Evolutionary conservation across 192 early-diverging fungal genomes (phyloP).

Genomic region (Spizellomyces punctatus): DNA sequence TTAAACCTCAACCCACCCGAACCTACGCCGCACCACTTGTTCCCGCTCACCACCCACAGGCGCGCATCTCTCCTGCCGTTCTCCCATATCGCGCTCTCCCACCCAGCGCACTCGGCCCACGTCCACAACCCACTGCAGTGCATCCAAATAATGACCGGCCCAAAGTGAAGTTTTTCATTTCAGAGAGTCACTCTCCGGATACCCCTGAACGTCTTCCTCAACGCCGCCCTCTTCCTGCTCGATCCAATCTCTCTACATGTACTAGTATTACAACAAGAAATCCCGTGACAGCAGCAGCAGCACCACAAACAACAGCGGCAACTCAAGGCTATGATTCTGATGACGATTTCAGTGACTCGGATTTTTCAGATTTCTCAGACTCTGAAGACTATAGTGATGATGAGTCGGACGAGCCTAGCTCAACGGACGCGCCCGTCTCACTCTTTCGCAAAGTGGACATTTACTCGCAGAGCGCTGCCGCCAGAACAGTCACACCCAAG

Average conservation of each 20-base stretch:
- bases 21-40: conserved; percentile 20
- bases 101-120: background rate
- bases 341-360: conserved; percentile 16
- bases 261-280: background rate
- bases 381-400: conserved; percentile 8
- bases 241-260: background rate
- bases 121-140: background rate
- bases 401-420: background rate
- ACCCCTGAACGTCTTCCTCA: conserved; percentile 12
- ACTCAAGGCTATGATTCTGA: conserved; percentile 16
- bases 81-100: too few species aligned
- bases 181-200: conserved; percentile 12
- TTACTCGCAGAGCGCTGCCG: conserved; percentile 4
- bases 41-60: background rate
- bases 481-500: background rate
- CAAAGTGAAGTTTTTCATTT: conserved; percentile 30
- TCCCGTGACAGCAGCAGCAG: background rate
- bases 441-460: conserved; percentile 3
- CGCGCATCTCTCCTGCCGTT: background rate
- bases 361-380: conserved; percentile 32
- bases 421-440: background rate
- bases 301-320: background rate
- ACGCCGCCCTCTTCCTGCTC: background rate
- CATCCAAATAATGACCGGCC: background rate
- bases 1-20: background rate